Conservation (phyloP, 1,284 basidiomycete species). For the Melampsora occidentalis region DNA sequence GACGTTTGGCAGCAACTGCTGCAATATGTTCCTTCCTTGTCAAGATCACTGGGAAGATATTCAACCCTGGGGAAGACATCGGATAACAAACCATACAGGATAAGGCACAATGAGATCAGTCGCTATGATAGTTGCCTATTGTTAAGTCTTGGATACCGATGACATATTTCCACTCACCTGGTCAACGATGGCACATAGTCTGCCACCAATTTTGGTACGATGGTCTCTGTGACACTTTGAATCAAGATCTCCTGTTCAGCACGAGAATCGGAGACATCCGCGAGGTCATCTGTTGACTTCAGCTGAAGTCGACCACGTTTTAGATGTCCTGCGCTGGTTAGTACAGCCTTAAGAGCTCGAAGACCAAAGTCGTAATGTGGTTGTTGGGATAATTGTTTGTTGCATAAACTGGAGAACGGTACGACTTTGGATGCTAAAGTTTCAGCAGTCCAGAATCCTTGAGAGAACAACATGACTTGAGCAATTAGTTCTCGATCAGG, state of each 20-base stretch:
- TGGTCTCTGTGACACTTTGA: constrained; percentile 98
- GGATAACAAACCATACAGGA: constrained; percentile 68
- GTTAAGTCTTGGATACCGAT: not conserved
- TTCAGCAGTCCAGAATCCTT: constrained; percentile 97
- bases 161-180: constrained; percentile 60
- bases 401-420: constrained; percentile 97
- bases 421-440: constrained; percentile 94
- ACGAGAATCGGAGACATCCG: constrained; percentile 66
- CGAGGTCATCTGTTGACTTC: constrained; percentile 54
- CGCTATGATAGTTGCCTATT: not conserved
- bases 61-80: constrained; percentile 97
- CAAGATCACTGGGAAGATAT: constrained; percentile 83
- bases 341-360: constrained; percentile 92
- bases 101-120: not conserved
- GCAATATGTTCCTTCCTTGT: constrained; percentile 74
- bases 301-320: constrained; percentile 79
- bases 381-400: constrained; percentile 92
- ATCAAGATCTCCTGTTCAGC: constrained; percentile 96
- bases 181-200: constrained; percentile 93
- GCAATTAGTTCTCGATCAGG: constrained; percentile 98
- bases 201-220: constrained; percentile 95
- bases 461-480: constrained; percentile 98
- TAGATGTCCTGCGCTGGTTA: constrained; percentile 93
- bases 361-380: constrained; percentile 99
- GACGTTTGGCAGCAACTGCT: constrained; percentile 80